phyloP scores from a whole-genome alignment of 2,329 filamentous ascomycete genomes.

The Pestalotiopsis sp. region DNA sequence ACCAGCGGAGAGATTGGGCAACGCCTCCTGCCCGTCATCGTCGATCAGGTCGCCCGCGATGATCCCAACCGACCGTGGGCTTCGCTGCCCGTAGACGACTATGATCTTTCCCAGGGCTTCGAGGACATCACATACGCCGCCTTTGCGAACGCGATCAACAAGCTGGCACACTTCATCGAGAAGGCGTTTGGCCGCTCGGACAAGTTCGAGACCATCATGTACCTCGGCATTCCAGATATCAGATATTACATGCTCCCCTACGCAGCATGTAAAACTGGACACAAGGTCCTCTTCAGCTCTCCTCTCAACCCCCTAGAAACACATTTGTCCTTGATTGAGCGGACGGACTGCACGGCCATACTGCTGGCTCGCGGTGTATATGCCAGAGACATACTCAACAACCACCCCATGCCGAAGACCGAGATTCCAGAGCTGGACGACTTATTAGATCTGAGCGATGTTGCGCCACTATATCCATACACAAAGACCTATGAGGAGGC shows the following conservation, averaged over 20 bases:
- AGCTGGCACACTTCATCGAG: slow-evolving; percentile 20
- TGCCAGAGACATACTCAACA: slow-evolving; percentile 11
- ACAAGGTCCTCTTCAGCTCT: slow-evolving; percentile 36
- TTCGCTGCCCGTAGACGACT: slow-evolving; percentile 22
- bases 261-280: slow-evolving; percentile 39
- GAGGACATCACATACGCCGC: slow-evolving; percentile 19
- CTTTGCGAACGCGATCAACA: slow-evolving; percentile 23
- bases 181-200: slow-evolving; percentile 15
- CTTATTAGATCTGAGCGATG: slow-evolving; percentile 23
- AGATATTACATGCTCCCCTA: slow-evolving; percentile 22
- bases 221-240: slow-evolving; percentile 21
- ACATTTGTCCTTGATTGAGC: slow-evolving; percentile 28
- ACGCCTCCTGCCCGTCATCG: slow-evolving; percentile 20
- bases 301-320: slow-evolving; percentile 32
- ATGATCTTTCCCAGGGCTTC: slow-evolving; percentile 21
- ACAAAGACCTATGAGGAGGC: slow-evolving; percentile 33
- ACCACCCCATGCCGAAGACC: slow-evolving; percentile 10
- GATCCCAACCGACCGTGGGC: slow-evolving; percentile 20
- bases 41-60: slow-evolving; percentile 19
- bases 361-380: slow-evolving; percentile 14
- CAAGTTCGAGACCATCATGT: slow-evolving; percentile 20
- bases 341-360: slow-evolving; percentile 14
- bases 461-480: slow-evolving; percentile 25
- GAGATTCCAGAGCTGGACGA: slow-evolving; percentile 20
- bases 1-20: slow-evolving; percentile 11